phyloP scores from a whole-genome alignment of 225 moss, liverwort and hornwort species.

The Pseudoscleropodium purum region DNA sequence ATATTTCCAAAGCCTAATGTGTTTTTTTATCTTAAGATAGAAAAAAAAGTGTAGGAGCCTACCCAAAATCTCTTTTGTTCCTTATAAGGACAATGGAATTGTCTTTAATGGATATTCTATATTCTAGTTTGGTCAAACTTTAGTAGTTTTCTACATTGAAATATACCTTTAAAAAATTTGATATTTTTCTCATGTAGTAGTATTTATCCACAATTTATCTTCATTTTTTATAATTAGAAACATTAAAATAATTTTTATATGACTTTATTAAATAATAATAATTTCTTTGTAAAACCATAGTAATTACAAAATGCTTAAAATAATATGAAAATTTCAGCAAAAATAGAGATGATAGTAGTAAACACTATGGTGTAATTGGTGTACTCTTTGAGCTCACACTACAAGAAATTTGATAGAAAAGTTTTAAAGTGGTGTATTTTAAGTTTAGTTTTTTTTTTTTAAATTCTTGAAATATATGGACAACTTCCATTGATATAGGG shows the following conservation, averaged over 20 bases:
- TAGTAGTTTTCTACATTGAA: not conserved
- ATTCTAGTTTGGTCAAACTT: not conserved
- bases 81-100: rapidly evolving
- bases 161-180: rapidly evolving
- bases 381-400: not conserved
- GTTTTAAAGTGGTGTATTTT: not conserved
- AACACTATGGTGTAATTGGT: not conserved
- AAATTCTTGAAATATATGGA: no score
- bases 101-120: rapidly evolving
- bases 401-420: not conserved
- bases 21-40: not conserved
- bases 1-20: not conserved
- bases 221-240: not conserved
- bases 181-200: not conserved
- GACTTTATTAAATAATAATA: not conserved
- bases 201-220: not conserved
- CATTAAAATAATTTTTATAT: not conserved
- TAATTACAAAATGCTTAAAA: not conserved
- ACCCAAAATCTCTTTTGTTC: rapidly evolving
- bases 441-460: no score
- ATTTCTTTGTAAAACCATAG: not conserved
- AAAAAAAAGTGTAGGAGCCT: not conserved
- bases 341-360: not conserved
- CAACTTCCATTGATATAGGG: no score
- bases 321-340: not conserved